A percentile compares a stretch with the other conserved stretches of the same genome.
These are phyloP conservation scores for Chytriomyces sp. DNA, from an alignment of 192 early-diverging fungal genomes.

Conservation along the genomic window DNA sequence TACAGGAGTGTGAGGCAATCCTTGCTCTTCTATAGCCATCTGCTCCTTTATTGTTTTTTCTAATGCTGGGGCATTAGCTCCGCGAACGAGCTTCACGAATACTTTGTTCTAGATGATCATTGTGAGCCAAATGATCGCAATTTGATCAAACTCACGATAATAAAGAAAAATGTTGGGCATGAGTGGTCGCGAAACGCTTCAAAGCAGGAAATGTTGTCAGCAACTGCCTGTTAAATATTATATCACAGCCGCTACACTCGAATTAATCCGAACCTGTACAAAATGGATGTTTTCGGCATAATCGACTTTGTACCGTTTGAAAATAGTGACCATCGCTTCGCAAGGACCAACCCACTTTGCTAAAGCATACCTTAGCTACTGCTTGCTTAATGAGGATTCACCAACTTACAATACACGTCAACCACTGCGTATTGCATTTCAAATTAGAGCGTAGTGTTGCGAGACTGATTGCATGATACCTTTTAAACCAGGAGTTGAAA, in stretches of 20 bases:
- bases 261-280: slow-evolving; percentile 33
- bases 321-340: slow-evolving; percentile 58
- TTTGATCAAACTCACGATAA: slow-evolving; percentile 55
- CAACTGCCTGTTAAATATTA: slow-evolving; percentile 41
- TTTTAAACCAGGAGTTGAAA: slow-evolving; percentile 33
- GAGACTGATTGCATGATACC: too few relatives aligned
- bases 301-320: slow-evolving; percentile 61
- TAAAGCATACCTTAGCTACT: slow-evolving; percentile 5
- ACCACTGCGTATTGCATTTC: neutral
- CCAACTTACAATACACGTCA: slow-evolving; percentile 5
- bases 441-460: too few relatives aligned
- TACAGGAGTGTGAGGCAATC: slow-evolving; percentile 1
- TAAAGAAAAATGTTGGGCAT: slow-evolving; percentile 57
- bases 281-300: slow-evolving; percentile 54
- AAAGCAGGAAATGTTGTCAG: slow-evolving; percentile 51
- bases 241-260: neutral
- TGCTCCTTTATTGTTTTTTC: slow-evolving; percentile 60
- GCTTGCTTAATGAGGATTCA: neutral
- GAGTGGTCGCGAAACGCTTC: slow-evolving; percentile 54
- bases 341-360: slow-evolving; percentile 64
- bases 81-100: slow-evolving; percentile 59
- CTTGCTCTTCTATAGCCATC: slow-evolving; percentile 41
- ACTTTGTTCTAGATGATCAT: too few relatives aligned
- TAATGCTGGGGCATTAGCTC: slow-evolving; percentile 61
- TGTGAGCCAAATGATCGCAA: too few relatives aligned